Conservation (phyloP, 2,329 filamentous ascomycete genomes). For the Paecilomyces niveus region DNA sequence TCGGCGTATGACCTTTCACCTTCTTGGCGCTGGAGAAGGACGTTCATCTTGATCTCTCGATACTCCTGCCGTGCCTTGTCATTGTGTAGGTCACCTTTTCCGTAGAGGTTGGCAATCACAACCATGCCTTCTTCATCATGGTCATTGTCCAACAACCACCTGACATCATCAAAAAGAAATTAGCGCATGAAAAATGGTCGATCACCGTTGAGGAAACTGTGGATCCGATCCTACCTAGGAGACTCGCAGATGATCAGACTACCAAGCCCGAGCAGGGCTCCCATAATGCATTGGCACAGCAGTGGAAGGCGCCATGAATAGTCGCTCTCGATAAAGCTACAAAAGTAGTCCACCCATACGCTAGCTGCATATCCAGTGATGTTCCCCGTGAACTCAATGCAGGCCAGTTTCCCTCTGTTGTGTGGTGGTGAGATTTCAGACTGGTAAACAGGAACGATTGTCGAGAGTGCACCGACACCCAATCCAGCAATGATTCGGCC, state of each 20-base stretch:
- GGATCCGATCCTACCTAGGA: conserved; percentile 57
- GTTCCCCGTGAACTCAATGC: conserved; percentile 97
- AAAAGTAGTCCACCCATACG: conserved; percentile 98
- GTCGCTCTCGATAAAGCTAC: conserved; percentile 78
- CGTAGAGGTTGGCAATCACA: conserved; percentile 95
- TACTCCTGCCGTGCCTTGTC: conserved; percentile 90
- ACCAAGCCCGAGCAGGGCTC: conserved; percentile 71
- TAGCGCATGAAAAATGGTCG: conserved; percentile 8
- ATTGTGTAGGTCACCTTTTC: conserved; percentile 91
- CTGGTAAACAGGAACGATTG: conserved; percentile 89
- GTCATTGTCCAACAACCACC: conserved; percentile 96
- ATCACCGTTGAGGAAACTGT: conserved; percentile 1
- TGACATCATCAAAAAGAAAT: conserved; percentile 26
- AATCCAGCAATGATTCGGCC: conserved; percentile 79
- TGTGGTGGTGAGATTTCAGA: conserved; percentile 95
- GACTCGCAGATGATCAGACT: conserved; percentile 95
- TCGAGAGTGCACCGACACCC: conserved; percentile 80
- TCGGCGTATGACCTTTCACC: conserved; percentile 85
- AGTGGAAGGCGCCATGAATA: conserved; percentile 87
- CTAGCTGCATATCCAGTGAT: conserved; percentile 93
- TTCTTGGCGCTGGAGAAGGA: conserved; percentile 86
- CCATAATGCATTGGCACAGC: conserved; percentile 92
- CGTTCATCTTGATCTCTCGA: conserved; percentile 98
- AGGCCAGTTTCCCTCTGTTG: conserved; percentile 89
- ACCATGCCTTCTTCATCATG: conserved; percentile 98